These are phyloP conservation scores for Pterocarpus santalinus DNA, from an alignment of 306 rosid species.

Conservation along the genomic window DNA sequence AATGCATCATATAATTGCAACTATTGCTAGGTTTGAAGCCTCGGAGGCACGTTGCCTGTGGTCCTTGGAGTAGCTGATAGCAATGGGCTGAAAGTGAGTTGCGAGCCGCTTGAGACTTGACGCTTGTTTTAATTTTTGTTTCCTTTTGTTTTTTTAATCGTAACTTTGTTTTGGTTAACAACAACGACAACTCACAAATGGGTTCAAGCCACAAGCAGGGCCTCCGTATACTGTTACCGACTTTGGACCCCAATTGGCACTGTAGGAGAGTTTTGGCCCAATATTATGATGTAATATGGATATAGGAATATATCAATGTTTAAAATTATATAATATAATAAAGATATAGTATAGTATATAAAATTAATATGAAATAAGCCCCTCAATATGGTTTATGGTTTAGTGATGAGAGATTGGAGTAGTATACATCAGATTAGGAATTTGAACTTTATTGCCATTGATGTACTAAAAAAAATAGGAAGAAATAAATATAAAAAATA, in stretches of 20 bases:
- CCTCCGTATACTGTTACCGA: background rate
- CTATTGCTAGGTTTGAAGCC: slow-evolving; percentile 38
- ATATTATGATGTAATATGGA: too few species aligned
- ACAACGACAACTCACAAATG: background rate
- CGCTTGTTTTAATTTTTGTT: background rate
- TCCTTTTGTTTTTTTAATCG: background rate
- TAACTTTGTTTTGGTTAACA: background rate
- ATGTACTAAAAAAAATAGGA: too few species aligned
- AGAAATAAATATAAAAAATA: too few species aligned
- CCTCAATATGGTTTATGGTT: too few species aligned
- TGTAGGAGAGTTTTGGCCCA: background rate
- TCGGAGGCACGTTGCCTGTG: slow-evolving; percentile 37
- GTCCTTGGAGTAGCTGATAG: slow-evolving; percentile 43
- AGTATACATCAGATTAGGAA: too few species aligned
- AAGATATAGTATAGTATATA: too few species aligned
- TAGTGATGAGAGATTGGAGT: too few species aligned
- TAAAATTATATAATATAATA: too few species aligned
- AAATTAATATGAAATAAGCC: too few species aligned
- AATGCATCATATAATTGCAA: slow-evolving; percentile 27
- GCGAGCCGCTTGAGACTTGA: slow-evolving; percentile 15
- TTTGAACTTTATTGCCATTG: too few species aligned
- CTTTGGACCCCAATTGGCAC: background rate
- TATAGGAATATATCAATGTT: too few species aligned
- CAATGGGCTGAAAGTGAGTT: slow-evolving; percentile 35
- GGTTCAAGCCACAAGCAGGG: background rate